A percentile compares a stretch with the other conserved stretches of the same genome.
These are phyloP conservation scores for Glycine tomentella DNA, from an alignment of 306 rosid genomes.

Conservation along the genomic window DNA sequence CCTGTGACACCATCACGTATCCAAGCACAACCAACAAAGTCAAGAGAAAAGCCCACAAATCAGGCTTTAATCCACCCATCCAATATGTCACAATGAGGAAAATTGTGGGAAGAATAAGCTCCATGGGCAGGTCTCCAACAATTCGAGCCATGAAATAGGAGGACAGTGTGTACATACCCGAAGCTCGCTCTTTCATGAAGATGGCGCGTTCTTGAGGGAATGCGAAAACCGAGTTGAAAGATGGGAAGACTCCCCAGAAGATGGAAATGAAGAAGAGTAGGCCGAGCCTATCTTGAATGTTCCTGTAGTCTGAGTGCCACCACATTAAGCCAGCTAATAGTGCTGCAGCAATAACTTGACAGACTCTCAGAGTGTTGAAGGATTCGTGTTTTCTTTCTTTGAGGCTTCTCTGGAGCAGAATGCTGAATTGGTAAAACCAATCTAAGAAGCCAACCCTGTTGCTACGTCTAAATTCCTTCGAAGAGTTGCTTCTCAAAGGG, in stretches of 20 bases:
- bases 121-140: constrained; percentile 93
- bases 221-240: constrained; percentile 82
- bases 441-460: constrained; percentile 48
- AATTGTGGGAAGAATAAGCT: constrained; percentile 84
- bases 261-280: constrained; percentile 91
- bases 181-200: constrained; percentile 78
- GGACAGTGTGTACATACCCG: constrained; percentile 85
- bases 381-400: constrained; percentile 88
- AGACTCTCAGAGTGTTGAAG: constrained; percentile 74
- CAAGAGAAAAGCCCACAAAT: constrained; percentile 61
- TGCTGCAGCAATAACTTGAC: constrained; percentile 78
- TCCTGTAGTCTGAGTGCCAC: constrained; percentile 80
- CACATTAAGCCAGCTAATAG: constrained; percentile 85
- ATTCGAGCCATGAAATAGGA: constrained; percentile 83
- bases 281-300: constrained; percentile 88
- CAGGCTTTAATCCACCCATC: constrained; percentile 85
- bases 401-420: constrained; percentile 84
- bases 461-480: constrained; percentile 36
- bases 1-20: constrained; percentile 86
- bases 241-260: constrained; percentile 95
- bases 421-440: constrained; percentile 77
- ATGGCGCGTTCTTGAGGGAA: constrained; percentile 92
- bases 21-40: constrained; percentile 68
- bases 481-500: constrained; percentile 22
- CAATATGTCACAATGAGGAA: constrained; percentile 73